Base-by-base conservation (phyloP, 805 yeast species). In the Ogataea thermomethanolica region DNA sequence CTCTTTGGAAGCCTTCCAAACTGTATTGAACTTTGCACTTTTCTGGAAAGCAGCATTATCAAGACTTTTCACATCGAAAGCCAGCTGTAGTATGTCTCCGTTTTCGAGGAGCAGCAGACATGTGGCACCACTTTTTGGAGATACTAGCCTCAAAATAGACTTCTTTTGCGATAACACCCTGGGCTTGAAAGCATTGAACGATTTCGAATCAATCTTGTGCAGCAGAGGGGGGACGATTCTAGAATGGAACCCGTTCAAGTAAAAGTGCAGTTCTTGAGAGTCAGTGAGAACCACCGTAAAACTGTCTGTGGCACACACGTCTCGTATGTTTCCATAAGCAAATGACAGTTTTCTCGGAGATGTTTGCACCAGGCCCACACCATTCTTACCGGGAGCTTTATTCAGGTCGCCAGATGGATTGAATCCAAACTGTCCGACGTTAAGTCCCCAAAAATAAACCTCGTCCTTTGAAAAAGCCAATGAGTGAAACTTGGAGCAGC, bases 401-500 rank as follows among this genome's bases (percentile, higher is more conserved):
- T 39, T 25, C 4, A 28, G 4, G 3, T 48, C 40, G 4, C 46
- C 39, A 1, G 43, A 39, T 2, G 46, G 61, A 5, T 66, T 51
- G 35, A 74, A 65, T 3, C 91, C 91, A 80, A 87, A 77, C 58
- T 87, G 95, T 0, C 96, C 96, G 25, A 78, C 64, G 54, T 87
- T 84, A 26, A 81, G 62, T 2, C 96, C 96, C 95, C 95, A 87
- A 27, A 77, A 59, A 44, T 64, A 74, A 1, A 83, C 48, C 8
- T 73, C 74, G 30, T 64, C 56, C 6, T 64, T 65, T 0, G 79
- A 64, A 45, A 69, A 81, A 0, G 76, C 84, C 13, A 80, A 70
- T 4, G 91, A 78, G 56, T 86, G 95, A 9, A 81, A 69, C 33
- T 73, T 78, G 3, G 95, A 84, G 13, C 84, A 79, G 1, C 80